A percentile compares a stretch with the other conserved stretches of the same genome.
Evolutionary conservation across 179 eudicot genomes (phyloP).

Genomic region (Kewa caespitosa): DNA sequence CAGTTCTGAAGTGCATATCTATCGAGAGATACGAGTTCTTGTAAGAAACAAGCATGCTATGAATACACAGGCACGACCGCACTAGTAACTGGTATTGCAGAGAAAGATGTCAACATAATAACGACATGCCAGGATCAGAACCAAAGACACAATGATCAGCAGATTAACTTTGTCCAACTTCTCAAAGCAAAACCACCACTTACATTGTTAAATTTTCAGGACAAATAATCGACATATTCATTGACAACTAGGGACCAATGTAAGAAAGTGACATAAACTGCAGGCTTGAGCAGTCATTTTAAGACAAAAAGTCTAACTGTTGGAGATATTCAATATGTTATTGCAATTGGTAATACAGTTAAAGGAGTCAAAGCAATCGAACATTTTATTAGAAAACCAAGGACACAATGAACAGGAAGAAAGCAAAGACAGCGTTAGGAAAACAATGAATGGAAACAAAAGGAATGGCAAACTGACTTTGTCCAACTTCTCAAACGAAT

Average conservation of each 20-base stretch:
- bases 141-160: too few relatives aligned
- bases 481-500: slow-evolving; percentile 53
- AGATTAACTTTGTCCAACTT: too few relatives aligned
- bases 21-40: too few relatives aligned
- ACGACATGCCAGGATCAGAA: too few relatives aligned
- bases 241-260: background rate
- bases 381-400: background rate
- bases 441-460: background rate
- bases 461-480: slow-evolving; percentile 34
- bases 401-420: background rate
- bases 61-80: too few relatives aligned
- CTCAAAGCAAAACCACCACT: background rate
- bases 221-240: too few relatives aligned
- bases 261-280: background rate
- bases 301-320: background rate
- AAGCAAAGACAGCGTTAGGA: background rate
- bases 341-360: background rate
- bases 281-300: background rate
- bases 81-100: too few relatives aligned
- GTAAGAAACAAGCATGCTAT: too few relatives aligned
- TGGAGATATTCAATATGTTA: background rate
- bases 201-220: background rate
- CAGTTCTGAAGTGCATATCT: too few relatives aligned
- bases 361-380: slow-evolving; percentile 7
- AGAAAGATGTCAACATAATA: too few relatives aligned